Evolutionary conservation across 768 basidiomycete species (phyloP).

Genomic region (Auriscalpium orientale): DNA sequence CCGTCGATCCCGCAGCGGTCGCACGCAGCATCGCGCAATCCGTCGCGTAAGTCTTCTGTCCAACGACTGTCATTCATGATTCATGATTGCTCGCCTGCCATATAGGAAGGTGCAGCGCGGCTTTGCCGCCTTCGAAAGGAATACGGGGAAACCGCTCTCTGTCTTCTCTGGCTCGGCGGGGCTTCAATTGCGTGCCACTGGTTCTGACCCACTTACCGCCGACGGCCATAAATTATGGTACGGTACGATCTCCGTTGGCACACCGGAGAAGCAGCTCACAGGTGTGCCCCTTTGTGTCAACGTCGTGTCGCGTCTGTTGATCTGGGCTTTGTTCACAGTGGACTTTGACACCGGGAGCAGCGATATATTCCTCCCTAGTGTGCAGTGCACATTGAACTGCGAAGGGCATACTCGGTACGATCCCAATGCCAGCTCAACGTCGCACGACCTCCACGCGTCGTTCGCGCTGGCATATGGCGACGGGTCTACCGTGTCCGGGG

Average conservation of each 20-base stretch:
- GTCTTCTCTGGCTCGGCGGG: background rate
- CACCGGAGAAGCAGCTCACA: conserved; percentile 34
- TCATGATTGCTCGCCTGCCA: no score
- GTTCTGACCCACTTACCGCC: conserved; percentile 28
- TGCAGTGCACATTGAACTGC: conserved; percentile 28
- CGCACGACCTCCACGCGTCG: conserved; percentile 21
- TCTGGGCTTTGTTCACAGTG: conserved; percentile 21
- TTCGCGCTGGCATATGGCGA: conserved; percentile 28
- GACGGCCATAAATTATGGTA: conserved; percentile 35
- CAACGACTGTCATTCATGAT: no score
- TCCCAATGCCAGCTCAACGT: conserved; percentile 30
- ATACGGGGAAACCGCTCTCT: conserved; percentile 36
- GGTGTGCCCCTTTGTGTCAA: conserved; percentile 21
- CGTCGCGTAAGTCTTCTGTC: background rate
- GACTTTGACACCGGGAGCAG: conserved; percentile 48
- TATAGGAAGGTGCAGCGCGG: conserved; percentile 38
- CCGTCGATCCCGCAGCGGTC: background rate
- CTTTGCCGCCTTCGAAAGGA: conserved; percentile 36
- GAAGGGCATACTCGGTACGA: conserved; percentile 31
- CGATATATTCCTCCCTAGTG: conserved; percentile 41
- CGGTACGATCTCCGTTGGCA: conserved; percentile 39
- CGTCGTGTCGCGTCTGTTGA: conserved; percentile 1
- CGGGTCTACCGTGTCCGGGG: conserved; percentile 36
- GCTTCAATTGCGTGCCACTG: conserved; percentile 19
- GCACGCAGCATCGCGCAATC: background rate